A percentile compares a stretch with the other conserved stretches of the same genome.
phyloP scores from a whole-genome alignment of 441 rosid species.

The Pelargonium exstipulatum region DNA sequence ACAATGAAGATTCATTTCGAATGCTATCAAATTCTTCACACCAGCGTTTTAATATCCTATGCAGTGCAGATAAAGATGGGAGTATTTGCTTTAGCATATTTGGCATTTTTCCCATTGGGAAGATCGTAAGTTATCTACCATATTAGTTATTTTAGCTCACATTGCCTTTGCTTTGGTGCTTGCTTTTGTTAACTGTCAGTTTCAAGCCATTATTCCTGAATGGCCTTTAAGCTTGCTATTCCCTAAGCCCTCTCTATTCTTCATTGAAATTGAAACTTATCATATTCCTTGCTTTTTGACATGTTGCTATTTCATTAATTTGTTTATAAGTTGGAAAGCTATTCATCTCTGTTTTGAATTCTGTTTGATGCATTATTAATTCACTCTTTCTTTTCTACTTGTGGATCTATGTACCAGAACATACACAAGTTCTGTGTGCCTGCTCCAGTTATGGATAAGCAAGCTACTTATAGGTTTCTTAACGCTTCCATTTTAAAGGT shows the following conservation, averaged over 20 bases:
- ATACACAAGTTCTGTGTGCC: conserved; percentile 57
- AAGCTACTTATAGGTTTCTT: conserved; percentile 34
- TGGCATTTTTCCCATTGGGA: conserved; percentile 79
- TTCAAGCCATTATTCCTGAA: background rate
- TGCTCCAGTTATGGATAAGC: conserved; percentile 31
- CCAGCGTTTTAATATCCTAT: conserved; percentile 64
- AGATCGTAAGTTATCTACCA: conserved; percentile 55
- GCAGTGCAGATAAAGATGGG: conserved; percentile 82
- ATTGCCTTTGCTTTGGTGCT: background rate
- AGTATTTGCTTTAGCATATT: conserved; percentile 72
- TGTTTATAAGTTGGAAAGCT: background rate
- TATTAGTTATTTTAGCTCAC: background rate
- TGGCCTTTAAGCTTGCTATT: background rate
- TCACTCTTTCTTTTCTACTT: conserved; percentile 16
- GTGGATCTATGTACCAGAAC: conserved; percentile 48
- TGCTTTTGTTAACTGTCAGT: background rate
- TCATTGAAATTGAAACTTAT: background rate
- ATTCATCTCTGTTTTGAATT: background rate
- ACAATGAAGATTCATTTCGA: conserved; percentile 62
- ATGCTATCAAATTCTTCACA: conserved; percentile 70
- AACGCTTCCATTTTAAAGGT: conserved; percentile 72
- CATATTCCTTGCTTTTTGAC: background rate
- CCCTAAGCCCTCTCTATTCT: background rate
- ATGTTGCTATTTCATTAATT: conserved; percentile 3
- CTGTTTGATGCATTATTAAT: background rate